Conservation (phyloP, 2,329 filamentous ascomycete species). For the Fusarium austroafricanum region DNA sequence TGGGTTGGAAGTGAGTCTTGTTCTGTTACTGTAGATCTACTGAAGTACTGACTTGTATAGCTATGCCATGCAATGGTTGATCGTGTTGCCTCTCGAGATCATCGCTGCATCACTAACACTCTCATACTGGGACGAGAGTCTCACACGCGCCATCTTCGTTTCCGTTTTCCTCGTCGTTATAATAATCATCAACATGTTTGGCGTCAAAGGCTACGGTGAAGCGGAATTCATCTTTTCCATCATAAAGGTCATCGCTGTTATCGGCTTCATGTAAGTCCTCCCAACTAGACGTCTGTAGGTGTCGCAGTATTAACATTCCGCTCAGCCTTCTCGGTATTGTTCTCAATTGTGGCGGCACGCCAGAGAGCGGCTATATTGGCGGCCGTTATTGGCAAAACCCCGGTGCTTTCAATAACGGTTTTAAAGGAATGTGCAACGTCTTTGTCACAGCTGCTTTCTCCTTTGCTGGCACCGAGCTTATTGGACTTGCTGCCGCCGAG, state of each 20-base stretch:
- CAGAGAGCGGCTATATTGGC: constrained; percentile 81
- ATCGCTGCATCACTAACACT: constrained; percentile 89
- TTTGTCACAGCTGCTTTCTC: constrained; percentile 83
- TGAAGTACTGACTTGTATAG: constrained; percentile 53
- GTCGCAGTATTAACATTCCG: constrained; percentile 23
- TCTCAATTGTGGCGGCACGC: constrained; percentile 84
- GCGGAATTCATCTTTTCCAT: constrained; percentile 89
- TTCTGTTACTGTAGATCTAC: constrained; percentile 27
- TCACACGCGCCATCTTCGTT: constrained; percentile 81
- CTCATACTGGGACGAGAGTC: constrained; percentile 76
- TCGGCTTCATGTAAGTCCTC: constrained; percentile 81
- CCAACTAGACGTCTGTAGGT: constrained; percentile 45
- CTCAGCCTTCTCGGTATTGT: constrained; percentile 83
- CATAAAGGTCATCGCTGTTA: constrained; percentile 85
- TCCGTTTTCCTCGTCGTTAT: constrained; percentile 83
- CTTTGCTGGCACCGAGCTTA: constrained; percentile 80
- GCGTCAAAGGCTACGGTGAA: constrained; percentile 89
- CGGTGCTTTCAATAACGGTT: constrained; percentile 86
- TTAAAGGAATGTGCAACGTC: constrained; percentile 83
- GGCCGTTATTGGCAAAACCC: constrained; percentile 80
- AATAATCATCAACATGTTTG: constrained; percentile 85
- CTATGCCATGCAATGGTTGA: constrained; percentile 89
- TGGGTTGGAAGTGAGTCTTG: constrained; percentile 84
- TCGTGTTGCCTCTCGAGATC: constrained; percentile 85
- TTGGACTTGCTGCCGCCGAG: constrained; percentile 81